Evolutionary conservation across 768 basidiomycete genomes (phyloP).

Genomic region (Ramaria sp.): DNA sequence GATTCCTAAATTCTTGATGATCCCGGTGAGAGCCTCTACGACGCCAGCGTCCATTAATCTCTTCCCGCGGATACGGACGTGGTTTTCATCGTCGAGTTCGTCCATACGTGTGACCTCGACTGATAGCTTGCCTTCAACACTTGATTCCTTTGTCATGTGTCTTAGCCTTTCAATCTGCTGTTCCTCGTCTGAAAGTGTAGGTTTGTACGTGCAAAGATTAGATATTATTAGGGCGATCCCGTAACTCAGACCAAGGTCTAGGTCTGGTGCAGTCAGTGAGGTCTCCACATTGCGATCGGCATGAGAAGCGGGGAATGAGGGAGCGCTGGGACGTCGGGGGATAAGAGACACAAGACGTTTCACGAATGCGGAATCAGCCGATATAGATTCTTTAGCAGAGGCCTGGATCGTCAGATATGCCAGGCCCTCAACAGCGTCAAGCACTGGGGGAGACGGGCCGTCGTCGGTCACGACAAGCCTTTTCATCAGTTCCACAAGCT

Average conservation of each 20-base stretch:
- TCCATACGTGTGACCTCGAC: constrained; percentile 13
- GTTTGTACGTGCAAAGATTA: constrained; percentile 65
- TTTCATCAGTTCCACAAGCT: constrained; percentile 46
- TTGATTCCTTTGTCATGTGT: constrained; percentile 50
- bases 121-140: constrained; percentile 11
- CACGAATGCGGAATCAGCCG: constrained; percentile 44
- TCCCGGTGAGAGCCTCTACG: constrained; percentile 48
- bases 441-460: constrained; percentile 25
- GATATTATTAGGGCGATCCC: constrained; percentile 67
- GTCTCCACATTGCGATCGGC: constrained; percentile 9
- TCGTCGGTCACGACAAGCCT: constrained; percentile 35
- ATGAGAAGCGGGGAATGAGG: constrained; percentile 4
- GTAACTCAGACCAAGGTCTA: constrained; percentile 31
- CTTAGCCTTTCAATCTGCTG: constrained; percentile 71
- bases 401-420: constrained; percentile 70
- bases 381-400: constrained; percentile 49
- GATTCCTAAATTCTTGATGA: constrained; percentile 33
- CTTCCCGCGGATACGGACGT: constrained; percentile 52
- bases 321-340: constrained; percentile 34
- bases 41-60: constrained; percentile 51
- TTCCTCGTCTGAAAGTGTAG: constrained; percentile 69
- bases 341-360: constrained; percentile 45
- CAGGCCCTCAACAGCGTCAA: constrained; percentile 72
- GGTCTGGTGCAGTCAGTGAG: neutral
- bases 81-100: constrained; percentile 52